Percentiles rank a stretch among this genome's conserved stretches.
Evolutionary conservation across 108 stramenopile genomes (phyloP).

Genomic region (Fragilariopsis cylindrus): DNA sequence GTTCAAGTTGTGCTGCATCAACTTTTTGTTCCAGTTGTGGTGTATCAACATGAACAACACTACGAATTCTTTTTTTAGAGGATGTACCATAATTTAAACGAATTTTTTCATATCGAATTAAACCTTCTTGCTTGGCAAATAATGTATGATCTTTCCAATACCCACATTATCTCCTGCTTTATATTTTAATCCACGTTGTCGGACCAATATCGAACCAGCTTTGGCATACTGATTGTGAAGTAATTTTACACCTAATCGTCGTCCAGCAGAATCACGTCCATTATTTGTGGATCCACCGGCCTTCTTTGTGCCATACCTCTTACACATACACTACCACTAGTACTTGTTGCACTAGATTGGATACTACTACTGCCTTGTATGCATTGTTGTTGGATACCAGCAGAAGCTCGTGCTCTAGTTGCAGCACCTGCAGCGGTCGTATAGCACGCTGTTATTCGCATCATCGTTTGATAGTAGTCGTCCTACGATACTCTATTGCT

Average conservation of each 20-base stretch:
- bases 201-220: conserved; percentile 93
- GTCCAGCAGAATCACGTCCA: conserved; percentile 92
- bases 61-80: conserved; percentile 60
- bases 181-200: conserved; percentile 94
- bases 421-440: too few species aligned
- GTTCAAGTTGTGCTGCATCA: too few species aligned
- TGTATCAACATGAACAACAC: conserved; percentile 65
- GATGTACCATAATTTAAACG: conserved; percentile 14
- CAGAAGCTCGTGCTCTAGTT: too few species aligned
- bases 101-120: conserved; percentile 77
- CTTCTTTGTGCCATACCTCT: conserved; percentile 91
- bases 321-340: neutral
- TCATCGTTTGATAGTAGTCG: too few species aligned
- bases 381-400: too few species aligned
- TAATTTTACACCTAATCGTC: conserved; percentile 94
- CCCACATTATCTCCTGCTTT: conserved; percentile 88
- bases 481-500: too few species aligned
- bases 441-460: too few species aligned
- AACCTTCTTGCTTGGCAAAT: conserved; percentile 80
- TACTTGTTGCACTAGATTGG: neutral
- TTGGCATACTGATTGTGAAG: conserved; percentile 74
- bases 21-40: too few species aligned
- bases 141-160: conserved; percentile 94
- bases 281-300: conserved; percentile 94
- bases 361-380: too few species aligned